Conservation (phyloP, 2,329 filamentous ascomycete genomes). For the Epichloe uncinata region DNA sequence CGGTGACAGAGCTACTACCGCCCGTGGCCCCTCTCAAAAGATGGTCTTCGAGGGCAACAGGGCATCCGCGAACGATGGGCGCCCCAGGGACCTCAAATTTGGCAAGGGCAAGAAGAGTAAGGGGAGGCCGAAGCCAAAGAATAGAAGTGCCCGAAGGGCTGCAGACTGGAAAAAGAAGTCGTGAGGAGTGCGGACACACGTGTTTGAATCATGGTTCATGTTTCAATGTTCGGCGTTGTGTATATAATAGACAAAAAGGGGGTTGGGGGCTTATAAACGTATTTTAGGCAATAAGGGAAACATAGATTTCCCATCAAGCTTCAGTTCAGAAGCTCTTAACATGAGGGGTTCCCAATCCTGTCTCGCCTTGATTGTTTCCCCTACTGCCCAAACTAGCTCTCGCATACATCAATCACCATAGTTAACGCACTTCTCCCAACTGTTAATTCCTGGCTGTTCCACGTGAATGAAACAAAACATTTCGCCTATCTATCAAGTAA, state of each 20-base stretch:
- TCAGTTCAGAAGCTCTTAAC: too few relatives aligned
- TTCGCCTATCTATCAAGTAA: not conserved
- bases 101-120: slow-evolving; percentile 42
- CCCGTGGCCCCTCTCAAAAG: slow-evolving; percentile 39
- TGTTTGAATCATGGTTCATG: not conserved
- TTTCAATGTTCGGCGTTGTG: not conserved
- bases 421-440: too few relatives aligned
- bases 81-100: slow-evolving; percentile 38
- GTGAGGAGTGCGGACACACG: not conserved
- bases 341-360: too few relatives aligned
- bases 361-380: too few relatives aligned
- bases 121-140: slow-evolving; percentile 23
- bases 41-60: slow-evolving; percentile 75
- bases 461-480: not conserved
- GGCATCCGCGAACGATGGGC: slow-evolving; percentile 53
- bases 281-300: not conserved
- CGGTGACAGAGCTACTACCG: slow-evolving; percentile 14
- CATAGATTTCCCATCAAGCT: too few relatives aligned
- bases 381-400: too few relatives aligned
- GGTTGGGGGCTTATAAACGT: not conserved
- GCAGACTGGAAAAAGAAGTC: slow-evolving; percentile 33
- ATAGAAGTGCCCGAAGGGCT: slow-evolving; percentile 26
- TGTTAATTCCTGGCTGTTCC: not conserved
- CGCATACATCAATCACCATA: too few relatives aligned
- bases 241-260: not conserved